Percentiles rank a stretch among this genome's conserved stretches.
Evolutionary conservation across 306 rosid genomes (phyloP).

Genomic region (Benincasa hispida): DNA sequence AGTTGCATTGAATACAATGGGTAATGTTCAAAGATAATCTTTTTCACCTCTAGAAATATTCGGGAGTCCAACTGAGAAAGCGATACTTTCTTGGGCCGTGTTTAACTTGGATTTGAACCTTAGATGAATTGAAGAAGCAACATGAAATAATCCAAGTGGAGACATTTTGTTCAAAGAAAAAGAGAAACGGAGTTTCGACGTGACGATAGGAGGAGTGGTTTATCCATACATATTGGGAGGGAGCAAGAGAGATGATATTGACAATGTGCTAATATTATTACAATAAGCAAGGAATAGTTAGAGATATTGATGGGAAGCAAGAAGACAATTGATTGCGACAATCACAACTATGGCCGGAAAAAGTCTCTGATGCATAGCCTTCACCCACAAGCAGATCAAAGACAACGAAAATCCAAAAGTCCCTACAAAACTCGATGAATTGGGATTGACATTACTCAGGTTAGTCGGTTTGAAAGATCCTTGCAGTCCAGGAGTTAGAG

Average conservation of each 20-base stretch:
- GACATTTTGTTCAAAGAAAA: constrained; percentile 15
- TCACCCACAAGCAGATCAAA: neutral
- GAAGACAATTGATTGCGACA: neutral
- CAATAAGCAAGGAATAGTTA: constrained; percentile 2
- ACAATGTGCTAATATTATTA: constrained; percentile 11
- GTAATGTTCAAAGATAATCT: neutral
- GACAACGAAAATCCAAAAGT: neutral
- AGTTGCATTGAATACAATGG: constrained; percentile 14
- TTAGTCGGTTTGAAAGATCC: constrained; percentile 18
- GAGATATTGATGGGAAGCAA: constrained; percentile 8
- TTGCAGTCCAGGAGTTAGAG: constrained; percentile 11
- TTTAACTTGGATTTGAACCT: constrained; percentile 8
- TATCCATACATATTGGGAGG: constrained; percentile 14
- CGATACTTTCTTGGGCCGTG: constrained; percentile 13
- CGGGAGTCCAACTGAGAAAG: constrained; percentile 18
- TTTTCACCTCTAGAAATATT: constrained; percentile 9
- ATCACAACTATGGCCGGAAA: constrained; percentile 16
- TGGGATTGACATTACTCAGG: neutral
- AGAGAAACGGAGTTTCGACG: constrained; percentile 14
- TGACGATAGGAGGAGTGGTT: neutral
- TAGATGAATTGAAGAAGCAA: constrained; percentile 11
- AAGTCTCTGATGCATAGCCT: constrained; percentile 19
- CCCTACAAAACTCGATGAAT: constrained; percentile 8
- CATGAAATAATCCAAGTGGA: constrained; percentile 13
- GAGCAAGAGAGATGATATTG: constrained; percentile 19